Evolutionary conservation across 129 eudicot species (phyloP).

Genomic region (Flaveria robusta): DNA sequence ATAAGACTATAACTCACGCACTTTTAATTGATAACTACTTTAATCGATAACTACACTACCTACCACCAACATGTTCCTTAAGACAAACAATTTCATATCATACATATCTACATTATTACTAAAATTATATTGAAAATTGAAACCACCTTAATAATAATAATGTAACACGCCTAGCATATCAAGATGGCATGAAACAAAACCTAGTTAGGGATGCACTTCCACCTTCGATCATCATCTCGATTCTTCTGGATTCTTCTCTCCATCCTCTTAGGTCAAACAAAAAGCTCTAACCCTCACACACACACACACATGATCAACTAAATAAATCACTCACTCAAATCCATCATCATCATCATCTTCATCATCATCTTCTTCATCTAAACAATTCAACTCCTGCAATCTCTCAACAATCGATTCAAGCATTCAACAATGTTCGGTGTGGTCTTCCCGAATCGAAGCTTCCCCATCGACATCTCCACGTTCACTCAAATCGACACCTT

Average conservation of each 20-base stretch:
- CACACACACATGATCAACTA: too few species aligned
- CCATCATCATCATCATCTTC: not conserved
- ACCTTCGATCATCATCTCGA: not conserved
- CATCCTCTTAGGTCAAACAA: not conserved
- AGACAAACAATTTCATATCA: too few species aligned
- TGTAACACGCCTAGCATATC: too few species aligned
- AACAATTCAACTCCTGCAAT: not conserved
- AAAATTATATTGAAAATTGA: too few species aligned
- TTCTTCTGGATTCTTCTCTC: slow-evolving; percentile 1
- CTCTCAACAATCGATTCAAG: not conserved
- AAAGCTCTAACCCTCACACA: too few species aligned
- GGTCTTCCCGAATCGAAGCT: slow-evolving; percentile 89
- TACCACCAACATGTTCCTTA: too few species aligned
- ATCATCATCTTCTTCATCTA: not conserved
- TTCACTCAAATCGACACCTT: slow-evolving; percentile 90
- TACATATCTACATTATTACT: too few species aligned
- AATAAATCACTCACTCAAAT: not conserved
- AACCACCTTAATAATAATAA: too few species aligned
- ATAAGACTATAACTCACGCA: too few species aligned
- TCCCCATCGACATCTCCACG: slow-evolving; percentile 87
- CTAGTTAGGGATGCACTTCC: not conserved
- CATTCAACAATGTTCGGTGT: slow-evolving; percentile 64
- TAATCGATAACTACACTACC: too few species aligned
- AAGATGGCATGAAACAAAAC: too few species aligned
- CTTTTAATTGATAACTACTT: too few species aligned